These are phyloP conservation scores for Cercospora sojina DNA, from an alignment of 2,329 filamentous ascomycete genomes.

Conservation along the genomic window DNA sequence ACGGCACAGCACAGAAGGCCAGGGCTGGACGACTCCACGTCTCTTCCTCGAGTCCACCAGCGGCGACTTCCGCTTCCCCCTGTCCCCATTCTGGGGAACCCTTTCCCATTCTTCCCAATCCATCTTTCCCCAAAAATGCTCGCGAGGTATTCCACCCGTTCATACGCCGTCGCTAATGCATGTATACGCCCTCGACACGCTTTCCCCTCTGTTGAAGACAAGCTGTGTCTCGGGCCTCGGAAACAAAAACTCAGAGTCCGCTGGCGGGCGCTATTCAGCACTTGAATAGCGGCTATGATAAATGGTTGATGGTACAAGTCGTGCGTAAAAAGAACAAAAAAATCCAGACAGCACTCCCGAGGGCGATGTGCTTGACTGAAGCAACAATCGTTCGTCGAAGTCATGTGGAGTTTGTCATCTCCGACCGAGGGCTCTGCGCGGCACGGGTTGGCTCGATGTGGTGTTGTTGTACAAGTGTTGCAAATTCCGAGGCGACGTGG, in stretches of 20 bases:
- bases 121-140: not conserved
- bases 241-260: conserved; percentile 8
- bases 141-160: not conserved
- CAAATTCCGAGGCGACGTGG: not conserved
- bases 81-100: not conserved
- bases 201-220: not conserved
- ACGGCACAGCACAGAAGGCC: not conserved
- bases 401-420: not conserved
- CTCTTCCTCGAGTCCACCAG: too few species aligned
- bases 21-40: too few species aligned
- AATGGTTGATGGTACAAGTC: conserved; percentile 6
- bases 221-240: not conserved
- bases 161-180: not conserved
- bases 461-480: conserved; percentile 2
- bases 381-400: not conserved
- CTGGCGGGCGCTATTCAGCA: conserved; percentile 31
- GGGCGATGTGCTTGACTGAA: not conserved
- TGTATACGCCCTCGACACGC: not conserved
- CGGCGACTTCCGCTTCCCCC: too few species aligned
- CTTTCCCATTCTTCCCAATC: not conserved
- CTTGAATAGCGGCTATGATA: conserved; percentile 28
- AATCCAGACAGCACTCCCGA: not conserved
- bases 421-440: not conserved
- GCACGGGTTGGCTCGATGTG: not conserved
- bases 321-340: conserved; percentile 43